Evolutionary conservation across 1,284 basidiomycete species (phyloP).

Genomic region (Puccinia horiana): DNA sequence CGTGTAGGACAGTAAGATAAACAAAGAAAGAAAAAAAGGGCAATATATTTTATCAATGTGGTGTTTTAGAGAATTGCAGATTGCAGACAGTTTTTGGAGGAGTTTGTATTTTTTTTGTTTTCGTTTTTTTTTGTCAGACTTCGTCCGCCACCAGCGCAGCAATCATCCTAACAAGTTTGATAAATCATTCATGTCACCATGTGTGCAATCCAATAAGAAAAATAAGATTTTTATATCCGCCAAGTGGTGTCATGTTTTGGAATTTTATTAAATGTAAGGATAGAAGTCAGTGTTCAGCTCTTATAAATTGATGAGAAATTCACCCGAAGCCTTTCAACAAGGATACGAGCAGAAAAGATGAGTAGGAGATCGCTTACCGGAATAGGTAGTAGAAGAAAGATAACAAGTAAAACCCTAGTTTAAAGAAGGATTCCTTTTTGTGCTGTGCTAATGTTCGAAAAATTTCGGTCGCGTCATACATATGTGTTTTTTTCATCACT

Average conservation of each 20-base stretch:
- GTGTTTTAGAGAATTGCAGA: background rate
- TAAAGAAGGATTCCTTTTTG: constrained; percentile 96
- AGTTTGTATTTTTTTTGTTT: background rate
- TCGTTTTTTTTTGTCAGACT: constrained; percentile 5
- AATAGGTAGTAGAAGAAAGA: constrained; percentile 64
- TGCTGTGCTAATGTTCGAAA: constrained; percentile 90
- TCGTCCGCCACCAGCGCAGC: constrained; percentile 34
- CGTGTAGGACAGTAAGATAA: background rate
- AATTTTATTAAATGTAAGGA: background rate
- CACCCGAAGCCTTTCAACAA: background rate
- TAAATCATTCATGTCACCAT: background rate
- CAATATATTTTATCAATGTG: background rate
- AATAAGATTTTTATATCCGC: background rate
- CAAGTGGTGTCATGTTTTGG: background rate
- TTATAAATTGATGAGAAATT: background rate
- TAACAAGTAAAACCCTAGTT: constrained; percentile 89
- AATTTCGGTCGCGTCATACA: constrained; percentile 99
- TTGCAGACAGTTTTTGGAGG: background rate
- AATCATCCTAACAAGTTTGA: constrained; percentile 19
- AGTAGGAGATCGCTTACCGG: constrained; percentile 16
- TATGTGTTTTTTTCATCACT: constrained; percentile 89
- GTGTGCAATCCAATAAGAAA: background rate
- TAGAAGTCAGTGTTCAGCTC: background rate
- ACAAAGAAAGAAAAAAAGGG: constrained; percentile 1
- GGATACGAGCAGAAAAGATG: background rate